These are phyloP conservation scores for Myxozyma kluyveri DNA, from an alignment of 805 yeast species.

Conservation along the genomic window DNA sequence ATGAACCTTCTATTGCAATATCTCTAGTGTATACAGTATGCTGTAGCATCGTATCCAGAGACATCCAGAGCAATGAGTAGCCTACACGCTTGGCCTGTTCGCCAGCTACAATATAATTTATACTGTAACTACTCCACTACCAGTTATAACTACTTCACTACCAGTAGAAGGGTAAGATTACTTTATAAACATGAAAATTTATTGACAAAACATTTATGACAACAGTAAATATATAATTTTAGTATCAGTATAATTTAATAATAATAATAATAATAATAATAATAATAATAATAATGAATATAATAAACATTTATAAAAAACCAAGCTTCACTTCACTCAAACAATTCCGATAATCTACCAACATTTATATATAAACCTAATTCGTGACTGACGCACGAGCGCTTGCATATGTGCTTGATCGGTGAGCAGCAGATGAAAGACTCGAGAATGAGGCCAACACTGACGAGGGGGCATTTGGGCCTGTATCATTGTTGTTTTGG, in stretches of 20 bases:
- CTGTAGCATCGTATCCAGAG: too few species aligned
- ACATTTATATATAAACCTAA: too few species aligned
- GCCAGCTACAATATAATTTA: too few species aligned
- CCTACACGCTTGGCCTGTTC: too few species aligned
- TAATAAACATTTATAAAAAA: background rate
- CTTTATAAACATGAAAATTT: too few species aligned
- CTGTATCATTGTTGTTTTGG: slow-evolving; percentile 79
- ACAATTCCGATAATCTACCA: background rate
- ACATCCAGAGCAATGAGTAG: too few species aligned
- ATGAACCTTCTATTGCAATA: too few species aligned
- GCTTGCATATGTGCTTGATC: slow-evolving; percentile 4
- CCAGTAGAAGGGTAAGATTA: too few species aligned
- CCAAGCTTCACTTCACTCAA: background rate
- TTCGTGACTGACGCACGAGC: slow-evolving; percentile 3
- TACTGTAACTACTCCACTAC: too few species aligned
- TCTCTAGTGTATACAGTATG: too few species aligned
- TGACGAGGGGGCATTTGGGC: slow-evolving; percentile 48
- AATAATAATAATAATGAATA: background rate
- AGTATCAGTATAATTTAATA: background rate
- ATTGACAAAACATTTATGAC: too few species aligned
- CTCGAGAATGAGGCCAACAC: slow-evolving; percentile 42
- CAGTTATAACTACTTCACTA: too few species aligned
- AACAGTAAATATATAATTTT: background rate
- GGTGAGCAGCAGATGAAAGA: slow-evolving; percentile 22
- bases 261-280: background rate